Conservation (phyloP, 2,329 filamentous ascomycete genomes). For the Alternaria sp. region DNA sequence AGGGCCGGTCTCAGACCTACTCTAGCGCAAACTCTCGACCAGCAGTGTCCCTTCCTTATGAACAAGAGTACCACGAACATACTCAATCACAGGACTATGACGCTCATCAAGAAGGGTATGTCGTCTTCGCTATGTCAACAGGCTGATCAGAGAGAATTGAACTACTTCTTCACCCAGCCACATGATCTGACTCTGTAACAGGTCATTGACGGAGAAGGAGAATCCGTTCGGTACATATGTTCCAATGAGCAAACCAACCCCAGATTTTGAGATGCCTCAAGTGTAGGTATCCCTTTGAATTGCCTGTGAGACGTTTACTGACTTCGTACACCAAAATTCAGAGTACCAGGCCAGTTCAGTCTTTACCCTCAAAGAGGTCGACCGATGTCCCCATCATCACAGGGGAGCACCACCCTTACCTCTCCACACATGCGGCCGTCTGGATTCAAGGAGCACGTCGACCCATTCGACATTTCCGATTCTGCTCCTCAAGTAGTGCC, state of each 20-base stretch:
- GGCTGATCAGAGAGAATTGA: background rate
- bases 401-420: slow-evolving; percentile 27
- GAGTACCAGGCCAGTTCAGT: slow-evolving; percentile 31
- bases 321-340: background rate
- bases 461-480: slow-evolving; percentile 25
- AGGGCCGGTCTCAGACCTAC: slow-evolving; percentile 16
- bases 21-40: slow-evolving; percentile 26
- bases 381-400: slow-evolving; percentile 29
- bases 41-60: slow-evolving; percentile 27
- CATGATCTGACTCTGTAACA: slow-evolving; percentile 19
- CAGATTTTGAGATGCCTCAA: slow-evolving; percentile 37
- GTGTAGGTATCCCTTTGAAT: slow-evolving; percentile 3
- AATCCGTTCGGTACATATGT: slow-evolving; percentile 25
- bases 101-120: slow-evolving; percentile 28
- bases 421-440: slow-evolving; percentile 32
- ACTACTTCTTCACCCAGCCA: background rate
- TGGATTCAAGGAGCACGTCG: slow-evolving; percentile 39
- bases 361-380: slow-evolving; percentile 25
- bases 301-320: background rate
- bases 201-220: slow-evolving; percentile 36
- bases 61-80: slow-evolving; percentile 25
- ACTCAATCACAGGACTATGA: slow-evolving; percentile 16
- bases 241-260: slow-evolving; percentile 21
- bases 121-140: background rate
- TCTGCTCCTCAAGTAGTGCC: slow-evolving; percentile 26